Percentiles rank a stretch among this genome's conserved stretches.
Evolutionary conservation across 139 green algal genomes (phyloP).

Genomic region (Mesotaenium endlicherianum): DNA sequence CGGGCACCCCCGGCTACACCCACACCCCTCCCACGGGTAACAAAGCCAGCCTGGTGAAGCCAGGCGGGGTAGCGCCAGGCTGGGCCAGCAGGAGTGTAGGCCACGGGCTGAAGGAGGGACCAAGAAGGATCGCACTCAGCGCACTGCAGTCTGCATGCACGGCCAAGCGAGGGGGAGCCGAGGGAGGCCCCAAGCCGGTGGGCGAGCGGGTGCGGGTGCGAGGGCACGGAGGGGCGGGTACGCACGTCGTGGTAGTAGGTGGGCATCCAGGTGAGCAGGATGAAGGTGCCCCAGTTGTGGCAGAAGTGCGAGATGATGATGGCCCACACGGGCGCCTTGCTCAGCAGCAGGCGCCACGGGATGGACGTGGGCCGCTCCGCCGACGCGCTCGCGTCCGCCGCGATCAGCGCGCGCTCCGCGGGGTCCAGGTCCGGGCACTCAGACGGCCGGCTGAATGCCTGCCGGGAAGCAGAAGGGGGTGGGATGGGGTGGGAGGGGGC

Average conservation of each 20-base stretch:
- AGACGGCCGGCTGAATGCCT: conserved; percentile 60
- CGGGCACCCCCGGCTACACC: too few relatives aligned
- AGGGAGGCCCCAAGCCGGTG: too few relatives aligned
- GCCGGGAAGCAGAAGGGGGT: neutral
- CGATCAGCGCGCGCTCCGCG: conserved; percentile 2
- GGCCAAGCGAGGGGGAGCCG: too few relatives aligned
- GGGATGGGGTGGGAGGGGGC: neutral
- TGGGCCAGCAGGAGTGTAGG: too few relatives aligned
- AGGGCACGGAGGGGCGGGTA: neutral
- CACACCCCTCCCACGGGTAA: too few relatives aligned
- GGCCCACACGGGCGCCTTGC: conserved; percentile 85
- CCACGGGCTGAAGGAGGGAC: too few relatives aligned
- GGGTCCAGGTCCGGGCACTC: conserved; percentile 63
- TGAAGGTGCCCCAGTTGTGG: conserved; percentile 99
- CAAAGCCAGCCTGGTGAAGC: too few relatives aligned
- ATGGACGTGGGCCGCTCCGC: conserved; percentile 55
- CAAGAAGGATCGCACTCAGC: too few relatives aligned
- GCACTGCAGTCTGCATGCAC: too few relatives aligned
- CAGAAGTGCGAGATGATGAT: conserved; percentile 97
- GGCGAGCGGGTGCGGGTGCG: too few relatives aligned
- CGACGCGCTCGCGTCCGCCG: neutral
- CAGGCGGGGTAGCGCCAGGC: too few relatives aligned
- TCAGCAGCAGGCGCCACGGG: conserved; percentile 86
- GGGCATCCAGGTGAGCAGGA: conserved; percentile 98
- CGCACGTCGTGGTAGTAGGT: conserved; percentile 86